Base-by-base conservation (phyloP, 371 early-diverging fungal species). In the Saksenaea vasiformis region DNA sequence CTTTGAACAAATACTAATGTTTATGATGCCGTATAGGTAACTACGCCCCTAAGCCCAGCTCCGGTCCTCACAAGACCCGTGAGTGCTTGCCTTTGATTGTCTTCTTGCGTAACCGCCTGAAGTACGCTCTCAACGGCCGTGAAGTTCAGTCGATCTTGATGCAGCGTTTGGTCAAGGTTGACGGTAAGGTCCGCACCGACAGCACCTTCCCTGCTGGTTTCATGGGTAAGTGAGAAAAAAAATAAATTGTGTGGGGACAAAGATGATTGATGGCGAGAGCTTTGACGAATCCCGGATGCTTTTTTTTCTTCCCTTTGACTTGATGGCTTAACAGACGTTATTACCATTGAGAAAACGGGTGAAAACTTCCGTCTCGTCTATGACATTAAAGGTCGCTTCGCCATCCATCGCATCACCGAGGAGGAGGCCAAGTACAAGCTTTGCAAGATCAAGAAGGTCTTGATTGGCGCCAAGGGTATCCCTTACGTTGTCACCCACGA, bases 301-400 rank as follows among this genome's bases (percentile, higher is more conserved):
- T 76, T 76, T 73, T 60, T 68, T 67, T 67, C 41, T 58, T 56
- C 47, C 41, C 62, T 63, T 63, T 66, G 60, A 58, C 64, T 65
- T 57, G 26, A 47, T 47, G 56, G 44, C 17, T 58, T 72, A 68
- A 72, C 72, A 77, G 74, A 99, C 88, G 99, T 98, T 72, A 93
- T 99, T 87, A 77, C 96, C 77, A 95, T 99, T 69, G 97, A 98
- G 76, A 98, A 96, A 90, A 99, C 99, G 65, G 95, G 96, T 77
- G 98, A 99, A 90, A 92, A 98, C 93, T 99, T 97, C 95, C 95
- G 99, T 82, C 90, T 99, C 64, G 88, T 99, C 84, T 99, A 97
- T 88, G 99, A 98, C 87, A 87, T 91, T 84, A 98, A 97, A 90
- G 98, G 98, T 74, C 98, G 98, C 80, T 99, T 99, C 92, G 91